These are phyloP conservation scores for Lycium barbarum DNA, from an alignment of 257 asterid genomes.

Conservation along the genomic window DNA sequence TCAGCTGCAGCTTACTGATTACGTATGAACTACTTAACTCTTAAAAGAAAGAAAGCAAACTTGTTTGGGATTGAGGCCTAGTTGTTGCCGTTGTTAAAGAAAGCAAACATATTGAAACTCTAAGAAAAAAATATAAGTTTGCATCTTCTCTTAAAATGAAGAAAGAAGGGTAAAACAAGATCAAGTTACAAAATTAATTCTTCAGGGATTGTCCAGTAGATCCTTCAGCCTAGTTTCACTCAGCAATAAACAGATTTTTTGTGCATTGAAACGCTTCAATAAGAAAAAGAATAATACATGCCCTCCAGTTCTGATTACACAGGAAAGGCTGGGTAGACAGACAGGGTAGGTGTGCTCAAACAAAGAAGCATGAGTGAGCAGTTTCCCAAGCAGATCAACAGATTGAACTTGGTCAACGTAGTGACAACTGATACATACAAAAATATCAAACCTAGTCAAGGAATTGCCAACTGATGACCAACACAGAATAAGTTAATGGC, in stretches of 20 bases:
- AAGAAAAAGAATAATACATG: not conserved
- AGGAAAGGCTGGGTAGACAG: conserved; percentile 6
- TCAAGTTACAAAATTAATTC: not conserved
- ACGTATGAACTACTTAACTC: conserved; percentile 3
- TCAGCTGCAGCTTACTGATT: conserved; percentile 8
- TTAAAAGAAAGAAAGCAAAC: conserved; percentile 23
- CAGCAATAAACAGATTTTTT: not conserved
- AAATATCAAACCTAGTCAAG: not conserved
- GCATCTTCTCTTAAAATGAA: conserved; percentile 1
- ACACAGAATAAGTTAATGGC: not conserved
- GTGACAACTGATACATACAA: not conserved
- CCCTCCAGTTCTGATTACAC: not conserved
- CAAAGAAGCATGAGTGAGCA: not conserved
- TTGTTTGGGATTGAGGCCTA: not conserved
- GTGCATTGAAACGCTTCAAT: not conserved
- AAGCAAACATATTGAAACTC: conserved; percentile 18
- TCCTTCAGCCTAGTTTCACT: not conserved
- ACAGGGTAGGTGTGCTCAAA: not conserved
- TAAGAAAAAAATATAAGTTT: not conserved
- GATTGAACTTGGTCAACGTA: not conserved
- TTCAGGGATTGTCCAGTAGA: not conserved
- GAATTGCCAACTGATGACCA: not conserved
- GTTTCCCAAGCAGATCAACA: not conserved
- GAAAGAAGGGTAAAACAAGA: not conserved
- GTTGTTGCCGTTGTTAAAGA: not conserved